Base-by-base conservation (phyloP, 148 eudicot genomes). In the Cornus florida region DNA sequence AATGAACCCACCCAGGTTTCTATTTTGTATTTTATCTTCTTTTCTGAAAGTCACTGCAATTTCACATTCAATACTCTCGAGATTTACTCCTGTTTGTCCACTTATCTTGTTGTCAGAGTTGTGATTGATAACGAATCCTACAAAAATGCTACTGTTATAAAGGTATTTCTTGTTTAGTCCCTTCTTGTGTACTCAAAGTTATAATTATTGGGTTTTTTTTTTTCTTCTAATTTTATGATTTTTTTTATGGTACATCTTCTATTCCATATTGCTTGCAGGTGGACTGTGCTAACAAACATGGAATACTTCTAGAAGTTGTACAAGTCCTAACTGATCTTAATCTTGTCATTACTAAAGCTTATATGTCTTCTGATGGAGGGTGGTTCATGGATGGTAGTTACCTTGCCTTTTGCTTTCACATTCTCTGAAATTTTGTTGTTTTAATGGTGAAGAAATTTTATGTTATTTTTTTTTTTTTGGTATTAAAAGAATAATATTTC, bases 351-450 rank as follows among this genome's bases (percentile, higher is more conserved):
- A 92, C 87, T 8, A 92, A 91, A 83, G 98, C 99, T 76, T 96
- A 96, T 81, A 96, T 96, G 76, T 93, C 95, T n/a, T 96, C 99
- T 65, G 99, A 96, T 87, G 99, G 98, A 46, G 93, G 92, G 78
- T 96, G 99, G 99, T 96, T 81, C 76, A 81, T 81, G 84, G 84
- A 81, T 81, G 84, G 94, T 89, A 88, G 14, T 24, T 43, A 7
- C 69, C 41, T 6, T 22, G 14, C 57, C 57, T 74, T 64, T 56
- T 19, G 41, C 48, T 19, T 14, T 7, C 14, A 6, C 24, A 13
- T 68, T 57, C 33, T 75, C 20, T 35, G 17, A 22, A 2, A 48
- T 46, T 14, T 38, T 38, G 17, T 31, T 5, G 17, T 57, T 65
- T 2, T 7, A 20, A 20, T 17, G 12, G 7, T 62, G 2, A 17